Evolutionary conservation across 371 early-diverging fungal species (phyloP), one percentile per base, ranked within the genome.

Genomic region (Vairimorpha necatrix): DNA sequence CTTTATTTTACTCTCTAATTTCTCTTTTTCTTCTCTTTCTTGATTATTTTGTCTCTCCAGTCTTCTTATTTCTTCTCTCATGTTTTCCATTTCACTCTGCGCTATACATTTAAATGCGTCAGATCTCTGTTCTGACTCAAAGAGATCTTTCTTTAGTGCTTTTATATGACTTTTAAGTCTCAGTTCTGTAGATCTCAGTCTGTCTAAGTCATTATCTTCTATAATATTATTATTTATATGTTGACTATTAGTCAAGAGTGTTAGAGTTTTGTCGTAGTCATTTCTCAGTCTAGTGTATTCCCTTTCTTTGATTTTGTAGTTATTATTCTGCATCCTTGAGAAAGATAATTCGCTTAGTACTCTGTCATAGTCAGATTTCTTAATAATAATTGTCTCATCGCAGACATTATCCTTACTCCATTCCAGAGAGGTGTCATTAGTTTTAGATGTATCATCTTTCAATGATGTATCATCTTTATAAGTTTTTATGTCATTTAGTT

Each of bases 91-190:
- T 9, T 66, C 69, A 33, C 58, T 54, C 14, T 42, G 33, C 3
- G 22, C 66, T 24, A 56, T 66, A 9, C 33, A 33, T 65, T 39
- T 69, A 66, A 65, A 70, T 6, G 71, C 22, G 7, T 79, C 79
- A 24, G 67, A 32, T 58, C 53, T 76, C 32, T 72, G 71, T 50
- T 72, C 56, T 20, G 50, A 38, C 2, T 60, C 58, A 34, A 76
- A 42, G 24, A 80, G 36, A 67, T 80, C 80, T 34, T 67, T 70
- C 36, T 76, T 28, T 16, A 80, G 30, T 9, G 73, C 78, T 50
- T 68, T 38, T 14, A 80, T 80, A 50, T 80, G 69, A 16, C 18
- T 36, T 53, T 72, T 76, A 16, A 76, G 47, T 18, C 69, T 46
- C 7, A 65, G 22, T 28, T 76, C 76, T 32, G 69, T 58, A 32